Conservation (phyloP, 192 early-diverging fungal species). For the Dissophora ornata region DNA sequence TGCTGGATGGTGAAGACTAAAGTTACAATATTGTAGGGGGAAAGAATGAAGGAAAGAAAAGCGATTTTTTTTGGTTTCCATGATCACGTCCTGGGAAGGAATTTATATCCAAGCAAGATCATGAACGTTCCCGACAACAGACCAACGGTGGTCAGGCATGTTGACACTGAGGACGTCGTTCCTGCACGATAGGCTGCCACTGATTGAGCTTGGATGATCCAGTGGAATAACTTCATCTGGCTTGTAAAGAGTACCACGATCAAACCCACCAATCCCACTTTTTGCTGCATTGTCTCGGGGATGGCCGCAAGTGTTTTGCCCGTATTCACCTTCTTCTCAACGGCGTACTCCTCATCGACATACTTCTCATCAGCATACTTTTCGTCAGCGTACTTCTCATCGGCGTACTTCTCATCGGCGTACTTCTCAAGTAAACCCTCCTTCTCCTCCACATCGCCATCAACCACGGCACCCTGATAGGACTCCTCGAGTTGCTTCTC, state of each 20-base stretch:
- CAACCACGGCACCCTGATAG: background rate
- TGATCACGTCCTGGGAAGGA: no score
- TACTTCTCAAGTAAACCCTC: background rate
- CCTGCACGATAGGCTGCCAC: background rate
- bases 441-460: background rate
- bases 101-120: no score
- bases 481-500: slow-evolving; percentile 10
- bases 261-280: background rate
- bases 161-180: slow-evolving; percentile 12
- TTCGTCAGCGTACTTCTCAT: no score
- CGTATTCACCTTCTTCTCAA: background rate
- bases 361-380: no score
- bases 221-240: slow-evolving; percentile 40
- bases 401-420: background rate
- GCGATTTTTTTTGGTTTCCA: no score
- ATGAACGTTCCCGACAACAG: no score
- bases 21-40: no score
- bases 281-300: background rate
- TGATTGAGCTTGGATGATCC: slow-evolving; percentile 22
- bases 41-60: no score
- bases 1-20: no score
- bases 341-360: no score
- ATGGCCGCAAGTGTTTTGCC: no score
- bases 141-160: no score
- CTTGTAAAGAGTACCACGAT: slow-evolving; percentile 12